Conservation (phyloP, 2,329 filamentous ascomycete genomes). For the Septoria linicola region DNA sequence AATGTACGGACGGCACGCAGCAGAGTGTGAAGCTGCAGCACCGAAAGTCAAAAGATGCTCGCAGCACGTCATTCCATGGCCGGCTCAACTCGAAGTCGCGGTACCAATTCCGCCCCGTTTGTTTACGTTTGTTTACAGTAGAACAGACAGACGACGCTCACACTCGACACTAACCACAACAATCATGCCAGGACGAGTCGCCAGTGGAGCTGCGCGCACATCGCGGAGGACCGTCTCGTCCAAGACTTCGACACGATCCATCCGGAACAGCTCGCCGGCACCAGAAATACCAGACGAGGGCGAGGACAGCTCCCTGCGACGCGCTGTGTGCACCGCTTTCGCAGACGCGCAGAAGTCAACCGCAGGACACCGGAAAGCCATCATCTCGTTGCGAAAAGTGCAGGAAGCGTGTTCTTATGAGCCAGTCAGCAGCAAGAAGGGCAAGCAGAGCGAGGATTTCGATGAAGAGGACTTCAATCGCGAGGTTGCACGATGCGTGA, state of each 20-base stretch:
- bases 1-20: no score
- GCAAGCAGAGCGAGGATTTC: slow-evolving; percentile 62
- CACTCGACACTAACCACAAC: background rate
- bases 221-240: slow-evolving; percentile 24
- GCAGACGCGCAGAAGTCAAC: slow-evolving; percentile 76
- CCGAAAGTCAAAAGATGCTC: slow-evolving; percentile 6
- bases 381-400: slow-evolving; percentile 82
- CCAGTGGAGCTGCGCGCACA: slow-evolving; percentile 23
- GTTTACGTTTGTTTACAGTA: slow-evolving; percentile 17
- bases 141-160: slow-evolving; percentile 2
- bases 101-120: slow-evolving; percentile 11
- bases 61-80: slow-evolving; percentile 13
- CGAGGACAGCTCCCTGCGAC: slow-evolving; percentile 67
- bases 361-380: slow-evolving; percentile 84
- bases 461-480: slow-evolving; percentile 83
- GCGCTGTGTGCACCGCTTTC: slow-evolving; percentile 63
- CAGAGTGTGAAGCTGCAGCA: slow-evolving; percentile 8
- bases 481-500: slow-evolving; percentile 78
- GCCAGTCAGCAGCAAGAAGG: slow-evolving; percentile 50
- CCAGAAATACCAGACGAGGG: slow-evolving; percentile 67
- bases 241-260: slow-evolving; percentile 22
- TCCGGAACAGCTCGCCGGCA: slow-evolving; percentile 32
- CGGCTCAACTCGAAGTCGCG: no score
- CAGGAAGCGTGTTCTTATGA: slow-evolving; percentile 77
- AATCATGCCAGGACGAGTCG: slow-evolving; percentile 37